A percentile compares a stretch with the other conserved stretches of the same genome.
phyloP scores from a whole-genome alignment of 2,329 filamentous ascomycete species.

The Penicillium sp. region DNA sequence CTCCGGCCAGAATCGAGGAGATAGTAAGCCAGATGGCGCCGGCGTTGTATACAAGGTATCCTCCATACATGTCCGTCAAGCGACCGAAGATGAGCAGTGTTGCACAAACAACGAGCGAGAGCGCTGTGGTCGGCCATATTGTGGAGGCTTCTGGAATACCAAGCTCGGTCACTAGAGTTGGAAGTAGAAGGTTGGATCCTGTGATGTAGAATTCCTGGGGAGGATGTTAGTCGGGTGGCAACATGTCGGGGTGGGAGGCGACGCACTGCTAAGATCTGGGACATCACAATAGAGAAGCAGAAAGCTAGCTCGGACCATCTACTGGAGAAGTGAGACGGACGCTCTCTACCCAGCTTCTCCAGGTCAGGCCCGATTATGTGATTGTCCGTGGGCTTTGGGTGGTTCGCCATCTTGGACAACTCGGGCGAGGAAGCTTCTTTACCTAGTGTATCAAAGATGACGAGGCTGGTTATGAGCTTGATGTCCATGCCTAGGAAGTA shows the following conservation, averaged over 20 bases:
- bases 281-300: conserved; percentile 60
- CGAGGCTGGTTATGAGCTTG: background rate
- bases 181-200: conserved; percentile 69
- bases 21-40: conserved; percentile 63
- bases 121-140: conserved; percentile 55
- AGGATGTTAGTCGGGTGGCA: background rate
- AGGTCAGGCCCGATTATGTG: conserved; percentile 35
- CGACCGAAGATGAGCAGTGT: conserved; percentile 56
- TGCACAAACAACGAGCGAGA: conserved; percentile 50
- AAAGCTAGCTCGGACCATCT: conserved; percentile 60
- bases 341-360: conserved; percentile 61
- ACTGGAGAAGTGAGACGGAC: conserved; percentile 57
- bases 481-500: no score
- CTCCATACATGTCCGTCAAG: conserved; percentile 61
- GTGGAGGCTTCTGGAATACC: conserved; percentile 64
- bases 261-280: conserved; percentile 60
- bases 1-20: conserved; percentile 69
- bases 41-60: conserved; percentile 62
- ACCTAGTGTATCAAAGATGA: background rate
- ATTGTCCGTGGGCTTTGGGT: conserved; percentile 3
- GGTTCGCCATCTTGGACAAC: background rate
- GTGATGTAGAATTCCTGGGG: conserved; percentile 70
- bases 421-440: background rate
- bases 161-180: conserved; percentile 61
- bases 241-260: background rate